These are phyloP conservation scores for Chrysoporthe deuterocubensis DNA, from an alignment of 2,329 filamentous ascomycete species.

Conservation along the genomic window DNA sequence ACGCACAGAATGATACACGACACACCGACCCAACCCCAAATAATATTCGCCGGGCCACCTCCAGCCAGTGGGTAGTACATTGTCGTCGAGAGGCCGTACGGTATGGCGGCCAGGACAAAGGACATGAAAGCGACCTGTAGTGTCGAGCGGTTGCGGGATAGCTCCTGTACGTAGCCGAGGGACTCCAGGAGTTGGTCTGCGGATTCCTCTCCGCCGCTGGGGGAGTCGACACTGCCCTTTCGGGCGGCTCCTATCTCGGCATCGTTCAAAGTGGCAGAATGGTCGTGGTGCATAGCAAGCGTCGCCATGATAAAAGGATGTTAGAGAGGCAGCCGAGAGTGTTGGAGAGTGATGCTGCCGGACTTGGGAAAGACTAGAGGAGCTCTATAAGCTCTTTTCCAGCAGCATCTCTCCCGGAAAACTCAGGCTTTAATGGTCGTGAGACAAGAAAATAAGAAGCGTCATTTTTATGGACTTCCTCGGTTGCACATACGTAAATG, in stretches of 20 bases:
- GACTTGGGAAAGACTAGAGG: neutral
- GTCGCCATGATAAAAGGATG: constrained; percentile 19
- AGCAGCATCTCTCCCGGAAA: neutral
- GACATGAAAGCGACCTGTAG: constrained; percentile 76
- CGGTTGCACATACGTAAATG: neutral
- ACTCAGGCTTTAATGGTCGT: neutral
- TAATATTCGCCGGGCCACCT: constrained; percentile 70
- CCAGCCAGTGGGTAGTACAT: constrained; percentile 68
- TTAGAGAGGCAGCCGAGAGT: neutral
- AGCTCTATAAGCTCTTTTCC: neutral
- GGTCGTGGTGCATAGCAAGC: constrained; percentile 23
- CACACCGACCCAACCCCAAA: constrained; percentile 74
- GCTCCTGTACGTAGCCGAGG: constrained; percentile 69
- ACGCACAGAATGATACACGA: constrained; percentile 74
- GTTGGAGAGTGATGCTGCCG: neutral
- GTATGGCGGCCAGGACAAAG: constrained; percentile 75
- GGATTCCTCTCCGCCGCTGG: constrained; percentile 42
- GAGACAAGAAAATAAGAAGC: neutral
- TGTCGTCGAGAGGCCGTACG: constrained; percentile 74
- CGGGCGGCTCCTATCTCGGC: constrained; percentile 12
- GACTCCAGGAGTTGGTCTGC: constrained; percentile 67
- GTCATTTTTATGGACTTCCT: constrained; percentile 1
- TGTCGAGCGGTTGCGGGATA: constrained; percentile 67
- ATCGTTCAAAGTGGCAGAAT: constrained; percentile 18
- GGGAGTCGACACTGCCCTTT: constrained; percentile 24